Evolutionary conservation across 2,329 filamentous ascomycete species (phyloP).

Genomic region (Ambrosiella xylebori): DNA sequence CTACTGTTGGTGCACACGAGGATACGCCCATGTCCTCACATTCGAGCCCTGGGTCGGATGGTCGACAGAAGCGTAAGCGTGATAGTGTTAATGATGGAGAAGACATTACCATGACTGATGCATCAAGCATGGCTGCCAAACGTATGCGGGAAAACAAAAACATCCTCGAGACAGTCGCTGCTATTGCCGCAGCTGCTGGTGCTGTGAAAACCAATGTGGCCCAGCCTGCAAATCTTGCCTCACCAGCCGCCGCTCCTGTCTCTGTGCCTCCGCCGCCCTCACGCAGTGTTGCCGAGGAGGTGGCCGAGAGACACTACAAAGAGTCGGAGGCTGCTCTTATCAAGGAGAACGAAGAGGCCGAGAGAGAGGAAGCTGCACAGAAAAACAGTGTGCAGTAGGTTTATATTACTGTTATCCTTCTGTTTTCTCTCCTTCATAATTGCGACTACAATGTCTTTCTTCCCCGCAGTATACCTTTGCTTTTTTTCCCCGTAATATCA

Average conservation of each 20-base stretch:
- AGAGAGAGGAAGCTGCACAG: slow-evolving; percentile 32
- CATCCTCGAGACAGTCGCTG: background rate
- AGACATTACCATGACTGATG: slow-evolving; percentile 11
- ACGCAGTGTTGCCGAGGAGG: background rate
- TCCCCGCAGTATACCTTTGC: background rate
- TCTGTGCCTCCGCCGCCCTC: background rate
- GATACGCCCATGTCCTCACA: slow-evolving; percentile 17
- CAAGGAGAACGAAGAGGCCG: slow-evolving; percentile 37
- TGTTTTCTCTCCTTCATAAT: background rate
- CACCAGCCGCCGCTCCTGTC: slow-evolving; percentile 26
- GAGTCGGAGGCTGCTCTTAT: slow-evolving; percentile 28
- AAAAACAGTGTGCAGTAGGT: background rate
- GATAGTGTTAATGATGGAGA: slow-evolving; percentile 25
- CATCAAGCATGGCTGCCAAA: slow-evolving; percentile 22
- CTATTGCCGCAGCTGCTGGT: background rate
- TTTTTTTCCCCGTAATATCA: background rate
- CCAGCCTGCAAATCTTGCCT: slow-evolving; percentile 15
- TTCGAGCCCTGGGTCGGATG: slow-evolving; percentile 24
- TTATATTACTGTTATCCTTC: background rate
- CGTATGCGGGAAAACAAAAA: slow-evolving; percentile 28
- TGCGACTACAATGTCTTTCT: background rate
- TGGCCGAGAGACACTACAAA: background rate
- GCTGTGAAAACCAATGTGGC: slow-evolving; percentile 7
- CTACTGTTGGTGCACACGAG: slow-evolving; percentile 15
- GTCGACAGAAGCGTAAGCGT: slow-evolving; percentile 49